Base-by-base conservation (phyloP, 2,329 filamentous ascomycete genomes). In the Zasmidium cellare region DNA sequence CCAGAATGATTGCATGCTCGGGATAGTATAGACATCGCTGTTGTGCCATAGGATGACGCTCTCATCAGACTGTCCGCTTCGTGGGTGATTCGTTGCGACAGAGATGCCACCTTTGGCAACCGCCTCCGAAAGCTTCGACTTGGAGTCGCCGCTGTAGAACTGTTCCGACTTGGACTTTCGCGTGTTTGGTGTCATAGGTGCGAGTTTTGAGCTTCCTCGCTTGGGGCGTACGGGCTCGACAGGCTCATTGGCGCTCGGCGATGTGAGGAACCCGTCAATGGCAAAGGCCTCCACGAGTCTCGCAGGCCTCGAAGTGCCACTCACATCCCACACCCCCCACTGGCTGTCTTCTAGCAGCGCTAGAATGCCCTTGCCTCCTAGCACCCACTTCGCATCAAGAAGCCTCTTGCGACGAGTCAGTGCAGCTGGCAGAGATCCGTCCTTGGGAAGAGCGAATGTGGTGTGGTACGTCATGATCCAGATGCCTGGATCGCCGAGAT, bases 291-390 rank as follows among this genome's bases (percentile, higher is more conserved):
- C 63, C 16, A 68, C 46, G 5, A 51, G 59, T 35, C 67, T 68
- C 41, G 57, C 61, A 23, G 52, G 31, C 45, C 60, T 50, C 5
- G 60, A 22, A 9, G 61, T 20, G 23, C 55, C 57, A 22, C 38
- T 49, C 3, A 77, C 62, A 60, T 79, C 78, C 79, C 80, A 82
- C n/a, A 82, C 71, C 12, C 80, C 80, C 80, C 80, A 82, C 67
- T 81, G 77, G 9, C 80, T 80, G 62, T 81, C 79, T 53, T 75
- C 72, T 7, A 81, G 70, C 9, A 83, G 66, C 3, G 74, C 75
- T n/a, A 82, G 62, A 20, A 82, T 74, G 41, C 75, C 72, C 46
- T 71, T 74, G 23, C 80, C 80, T 41, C 75, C 74, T 16, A 77
- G 72, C 3, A 77, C 69, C 80, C 80, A 83, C 38, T 75, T 71